Evolutionary conservation across 805 yeast genomes (phyloP).

Genomic region (Wickerhamomyces strasburgensis): DNA sequence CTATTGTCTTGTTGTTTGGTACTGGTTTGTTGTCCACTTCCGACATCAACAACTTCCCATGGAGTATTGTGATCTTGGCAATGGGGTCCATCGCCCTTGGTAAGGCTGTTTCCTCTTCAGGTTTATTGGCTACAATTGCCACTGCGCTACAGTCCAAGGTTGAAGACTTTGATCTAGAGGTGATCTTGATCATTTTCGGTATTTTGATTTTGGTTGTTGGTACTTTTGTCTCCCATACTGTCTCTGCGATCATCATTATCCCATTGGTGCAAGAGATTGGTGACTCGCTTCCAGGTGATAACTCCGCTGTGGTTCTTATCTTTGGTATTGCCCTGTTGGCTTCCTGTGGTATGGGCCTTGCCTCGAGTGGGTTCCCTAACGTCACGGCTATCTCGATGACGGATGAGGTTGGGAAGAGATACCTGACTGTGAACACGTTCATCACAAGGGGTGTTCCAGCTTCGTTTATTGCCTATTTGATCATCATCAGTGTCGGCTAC

Average conservation of each 20-base stretch:
- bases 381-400: slow-evolving; percentile 95
- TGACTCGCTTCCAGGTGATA: slow-evolving; percentile 58
- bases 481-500: slow-evolving; percentile 77
- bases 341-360: slow-evolving; percentile 95
- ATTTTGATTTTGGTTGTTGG: slow-evolving; percentile 78
- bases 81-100: slow-evolving; percentile 98
- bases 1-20: slow-evolving; percentile 83
- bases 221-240: slow-evolving; percentile 94
- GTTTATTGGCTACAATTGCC: slow-evolving; percentile 78
- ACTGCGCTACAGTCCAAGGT: slow-evolving; percentile 58
- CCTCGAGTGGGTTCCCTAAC: slow-evolving; percentile 98
- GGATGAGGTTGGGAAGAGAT: slow-evolving; percentile 87
- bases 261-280: slow-evolving; percentile 92
- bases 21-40: slow-evolving; percentile 78
- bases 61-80: slow-evolving; percentile 93
- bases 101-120: slow-evolving; percentile 89
- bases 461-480: slow-evolving; percentile 65
- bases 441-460: slow-evolving; percentile 90
- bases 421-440: slow-evolving; percentile 74
- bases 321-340: slow-evolving; percentile 57
- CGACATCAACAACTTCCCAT: slow-evolving; percentile 89
- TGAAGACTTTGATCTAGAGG: slow-evolving; percentile 56
- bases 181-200: slow-evolving; percentile 78
- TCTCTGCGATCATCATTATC: slow-evolving; percentile 87
- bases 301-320: slow-evolving; percentile 48